These are phyloP conservation scores for Agrocybe pediades DNA, from an alignment of 768 basidiomycete genomes.

Conservation along the genomic window DNA sequence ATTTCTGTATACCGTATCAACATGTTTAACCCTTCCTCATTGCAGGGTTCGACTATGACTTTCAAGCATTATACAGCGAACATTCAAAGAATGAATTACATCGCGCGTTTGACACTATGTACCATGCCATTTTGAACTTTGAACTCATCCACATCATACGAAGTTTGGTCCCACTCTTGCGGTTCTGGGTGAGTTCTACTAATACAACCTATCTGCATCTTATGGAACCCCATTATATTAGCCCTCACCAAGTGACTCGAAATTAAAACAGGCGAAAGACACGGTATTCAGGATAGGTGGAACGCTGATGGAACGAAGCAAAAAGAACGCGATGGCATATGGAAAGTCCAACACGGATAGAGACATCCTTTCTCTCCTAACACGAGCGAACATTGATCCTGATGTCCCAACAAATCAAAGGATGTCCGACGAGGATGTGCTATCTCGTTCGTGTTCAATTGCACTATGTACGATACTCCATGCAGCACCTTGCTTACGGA, in stretches of 20 bases:
- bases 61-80: conserved; percentile 29
- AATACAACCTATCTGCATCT: neutral
- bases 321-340: conserved; percentile 27
- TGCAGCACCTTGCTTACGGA: neutral
- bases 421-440: conserved; percentile 65
- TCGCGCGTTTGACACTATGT: conserved; percentile 51
- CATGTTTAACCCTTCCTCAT: neutral
- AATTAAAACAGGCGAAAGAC: conserved; percentile 28
- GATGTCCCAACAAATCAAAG: conserved; percentile 56
- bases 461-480: neutral
- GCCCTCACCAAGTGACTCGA: conserved; percentile 31
- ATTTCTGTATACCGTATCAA: conserved; percentile 26
- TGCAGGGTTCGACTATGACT: conserved; percentile 35
- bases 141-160: conserved; percentile 32
- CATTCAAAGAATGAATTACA: conserved; percentile 49
- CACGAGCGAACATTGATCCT: conserved; percentile 64
- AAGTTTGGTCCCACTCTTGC: conserved; percentile 34
- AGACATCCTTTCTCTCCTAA: conserved; percentile 62
- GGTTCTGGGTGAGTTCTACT: conserved; percentile 31
- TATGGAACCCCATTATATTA: conserved; percentile 7
- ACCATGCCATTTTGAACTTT: conserved; percentile 42
- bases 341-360: conserved; percentile 35
- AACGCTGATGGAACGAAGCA: conserved; percentile 52
- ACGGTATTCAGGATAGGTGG: conserved; percentile 53
- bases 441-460: conserved; percentile 41